Evolutionary conservation across 1,284 basidiomycete species (phyloP), one percentile per base, ranked within the genome.

Genomic region (Ganoderma leucocontextum): DNA sequence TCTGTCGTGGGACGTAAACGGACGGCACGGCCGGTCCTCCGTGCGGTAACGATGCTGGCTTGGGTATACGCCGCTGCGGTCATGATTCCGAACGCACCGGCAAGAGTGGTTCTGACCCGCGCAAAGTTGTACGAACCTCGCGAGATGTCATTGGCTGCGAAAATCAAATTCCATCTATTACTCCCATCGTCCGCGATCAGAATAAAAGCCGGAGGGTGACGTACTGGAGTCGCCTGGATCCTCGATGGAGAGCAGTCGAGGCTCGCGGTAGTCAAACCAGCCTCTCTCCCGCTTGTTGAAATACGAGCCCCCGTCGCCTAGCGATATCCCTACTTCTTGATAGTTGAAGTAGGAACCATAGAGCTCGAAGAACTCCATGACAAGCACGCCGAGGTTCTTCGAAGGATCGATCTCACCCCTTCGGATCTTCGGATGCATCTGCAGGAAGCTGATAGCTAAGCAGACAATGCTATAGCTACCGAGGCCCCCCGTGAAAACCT

Each of bases 291-390:
- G 81, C 81, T 98, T 98, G 79, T 83, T 87, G 77, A 90, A 98
- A 81, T 98, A 97, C 41, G 86, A 88, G 8, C 96, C 96, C 7
- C 95, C 95, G 57, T 92, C 86, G 44, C 92, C 86, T 22, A 99
- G 80, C 2, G 95, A 96, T 73, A 99, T 95, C 6, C 97, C 97
- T n/a, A 93, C 90, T 74, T 93, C 89, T 68, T 93, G 88, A 73
- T 95, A 97, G 80, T 97, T 97, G 87, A 98, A 99, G 78, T 92
- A 91, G 67, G 87, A 86, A 15, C 97, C 97, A 78, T 99, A 99
- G 10, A 98, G 85, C 84, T 99, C 97, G 75, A 99, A 97, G 78
- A 99, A 97, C 79, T 99, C 97, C 83, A 99, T 88, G 38, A 98
- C 86, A 52, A 99, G 83, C 6, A 97, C 93, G 2, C 97, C 97